Evolutionary conservation across 225 moss, liverwort and hornwort genomes (phyloP).

Genomic region (Marchantia paleacea): DNA sequence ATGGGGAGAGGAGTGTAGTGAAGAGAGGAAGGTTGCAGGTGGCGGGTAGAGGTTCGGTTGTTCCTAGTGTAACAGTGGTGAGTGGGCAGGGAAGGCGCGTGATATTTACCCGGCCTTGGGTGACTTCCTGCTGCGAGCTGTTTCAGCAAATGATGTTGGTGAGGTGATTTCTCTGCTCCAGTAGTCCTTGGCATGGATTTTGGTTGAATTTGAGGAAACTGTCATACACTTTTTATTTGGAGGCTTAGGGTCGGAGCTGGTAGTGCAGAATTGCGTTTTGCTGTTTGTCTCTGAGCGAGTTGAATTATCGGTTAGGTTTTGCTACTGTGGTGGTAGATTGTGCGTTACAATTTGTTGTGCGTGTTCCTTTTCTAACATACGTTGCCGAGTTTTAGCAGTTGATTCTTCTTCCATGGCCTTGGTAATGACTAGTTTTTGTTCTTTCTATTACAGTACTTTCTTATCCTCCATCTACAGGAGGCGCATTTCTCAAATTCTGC

Average conservation of each 20-base stretch:
- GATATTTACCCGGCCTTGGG: background rate
- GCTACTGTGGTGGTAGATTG: background rate
- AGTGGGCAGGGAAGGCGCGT: background rate
- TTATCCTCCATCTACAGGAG: slow-evolving; percentile 14
- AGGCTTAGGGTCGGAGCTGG: background rate
- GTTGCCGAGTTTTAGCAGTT: background rate
- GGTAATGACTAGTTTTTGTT: slow-evolving; percentile 9
- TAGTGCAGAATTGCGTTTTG: background rate
- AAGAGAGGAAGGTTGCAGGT: background rate
- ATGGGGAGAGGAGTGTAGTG: background rate
- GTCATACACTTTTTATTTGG: background rate
- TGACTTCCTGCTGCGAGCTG: background rate
- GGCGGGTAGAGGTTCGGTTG: background rate
- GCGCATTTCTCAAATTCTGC: slow-evolving; percentile 3
- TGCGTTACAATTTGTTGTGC: background rate
- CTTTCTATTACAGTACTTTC: slow-evolving; percentile 6
- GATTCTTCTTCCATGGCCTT: background rate
- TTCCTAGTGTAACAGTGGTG: background rate
- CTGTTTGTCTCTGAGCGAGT: background rate
- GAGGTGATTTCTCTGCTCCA: background rate
- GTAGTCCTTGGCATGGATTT: background rate
- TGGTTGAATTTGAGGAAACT: background rate
- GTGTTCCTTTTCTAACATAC: background rate
- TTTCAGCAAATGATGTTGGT: slow-evolving; percentile 9
- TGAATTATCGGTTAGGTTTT: background rate